Percentiles rank a stretch among this genome's conserved stretches.
phyloP scores from a whole-genome alignment of 2,329 filamentous ascomycete species.

The Teratosphaeriaceae sp. region DNA sequence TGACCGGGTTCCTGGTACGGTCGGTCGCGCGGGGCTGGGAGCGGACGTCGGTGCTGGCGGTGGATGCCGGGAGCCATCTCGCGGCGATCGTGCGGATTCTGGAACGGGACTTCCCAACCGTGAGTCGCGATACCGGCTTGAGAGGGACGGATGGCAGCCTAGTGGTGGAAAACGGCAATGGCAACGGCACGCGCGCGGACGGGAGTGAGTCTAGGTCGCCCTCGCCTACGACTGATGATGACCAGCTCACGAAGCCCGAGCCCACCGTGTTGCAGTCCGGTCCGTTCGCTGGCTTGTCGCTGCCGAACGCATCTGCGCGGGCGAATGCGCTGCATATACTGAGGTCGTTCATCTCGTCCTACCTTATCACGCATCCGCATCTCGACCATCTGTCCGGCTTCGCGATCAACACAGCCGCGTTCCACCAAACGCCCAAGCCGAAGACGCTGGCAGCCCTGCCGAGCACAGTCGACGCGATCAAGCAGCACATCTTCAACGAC shows the following conservation, averaged over 20 bases:
- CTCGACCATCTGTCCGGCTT: slow-evolving; percentile 90
- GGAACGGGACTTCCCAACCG: slow-evolving; percentile 46
- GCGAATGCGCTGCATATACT: slow-evolving; percentile 80
- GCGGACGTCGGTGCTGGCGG: slow-evolving; percentile 76
- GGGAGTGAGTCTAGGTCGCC: slow-evolving; percentile 15
- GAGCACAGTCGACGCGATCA: slow-evolving; percentile 85
- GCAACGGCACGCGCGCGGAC: slow-evolving; percentile 3
- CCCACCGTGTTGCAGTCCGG: slow-evolving; percentile 54
- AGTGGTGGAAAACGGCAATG: slow-evolving; percentile 12
- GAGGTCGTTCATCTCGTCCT: slow-evolving; percentile 72
- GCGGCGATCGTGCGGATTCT: slow-evolving; percentile 78
- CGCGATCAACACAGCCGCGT: slow-evolving; percentile 84
- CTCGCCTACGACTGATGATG: slow-evolving; percentile 11
- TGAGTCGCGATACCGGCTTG: too few species aligned
- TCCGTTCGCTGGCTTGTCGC: slow-evolving; percentile 71
- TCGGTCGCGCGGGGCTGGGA: slow-evolving; percentile 73
- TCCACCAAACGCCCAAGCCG: slow-evolving; percentile 67
- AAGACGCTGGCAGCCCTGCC: slow-evolving; percentile 84
- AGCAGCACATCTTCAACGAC: slow-evolving; percentile 94
- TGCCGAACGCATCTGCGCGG: slow-evolving; percentile 59
- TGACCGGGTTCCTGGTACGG: slow-evolving; percentile 82
- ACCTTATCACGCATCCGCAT: slow-evolving; percentile 95
- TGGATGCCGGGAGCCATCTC: slow-evolving; percentile 88
- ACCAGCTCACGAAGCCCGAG: slow-evolving; percentile 20
- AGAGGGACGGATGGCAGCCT: too few species aligned